A percentile compares a stretch with the other conserved stretches of the same genome.
These are phyloP conservation scores for Kwoniella dejecticola DNA, from an alignment of 768 basidiomycete species.

Conservation along the genomic window DNA sequence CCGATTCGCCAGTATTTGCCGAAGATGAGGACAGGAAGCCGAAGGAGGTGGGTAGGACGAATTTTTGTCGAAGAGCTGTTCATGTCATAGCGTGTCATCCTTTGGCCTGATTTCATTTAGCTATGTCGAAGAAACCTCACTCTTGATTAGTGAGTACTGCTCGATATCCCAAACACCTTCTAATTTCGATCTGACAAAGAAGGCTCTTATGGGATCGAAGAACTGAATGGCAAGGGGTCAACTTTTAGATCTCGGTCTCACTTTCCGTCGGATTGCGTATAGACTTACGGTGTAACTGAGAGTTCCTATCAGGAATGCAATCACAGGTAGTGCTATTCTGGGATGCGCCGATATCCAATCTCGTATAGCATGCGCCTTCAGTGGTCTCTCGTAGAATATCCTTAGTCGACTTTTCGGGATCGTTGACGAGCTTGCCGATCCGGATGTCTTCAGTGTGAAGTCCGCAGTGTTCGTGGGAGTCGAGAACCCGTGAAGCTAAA, in stretches of 20 bases:
- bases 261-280: too few species aligned
- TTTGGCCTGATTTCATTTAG: not conserved
- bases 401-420: constrained; percentile 47
- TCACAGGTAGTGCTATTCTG: constrained; percentile 52
- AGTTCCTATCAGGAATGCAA: constrained; percentile 85
- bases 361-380: constrained; percentile 53
- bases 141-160: constrained; percentile 72
- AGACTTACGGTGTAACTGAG: constrained; percentile 81
- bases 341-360: constrained; percentile 56
- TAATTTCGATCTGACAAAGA: constrained; percentile 80
- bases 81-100: not conserved
- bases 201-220: constrained; percentile 85
- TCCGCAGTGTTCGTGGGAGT: constrained; percentile 55
- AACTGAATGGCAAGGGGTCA: constrained; percentile 60
- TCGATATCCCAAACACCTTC: constrained; percentile 77
- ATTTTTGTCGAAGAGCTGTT: constrained; percentile 30
- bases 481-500: constrained; percentile 51
- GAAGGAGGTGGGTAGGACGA: constrained; percentile 33
- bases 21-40: constrained; percentile 29
- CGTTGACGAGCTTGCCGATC: constrained; percentile 17
- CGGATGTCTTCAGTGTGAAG: constrained; percentile 39
- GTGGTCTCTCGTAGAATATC: constrained; percentile 52
- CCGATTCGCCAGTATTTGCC: constrained; percentile 7
- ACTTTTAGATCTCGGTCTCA: not conserved
- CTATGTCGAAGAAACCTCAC: constrained; percentile 52